Conservation (phyloP, 1,284 basidiomycete species). For the Cronartium quercuum region DNA sequence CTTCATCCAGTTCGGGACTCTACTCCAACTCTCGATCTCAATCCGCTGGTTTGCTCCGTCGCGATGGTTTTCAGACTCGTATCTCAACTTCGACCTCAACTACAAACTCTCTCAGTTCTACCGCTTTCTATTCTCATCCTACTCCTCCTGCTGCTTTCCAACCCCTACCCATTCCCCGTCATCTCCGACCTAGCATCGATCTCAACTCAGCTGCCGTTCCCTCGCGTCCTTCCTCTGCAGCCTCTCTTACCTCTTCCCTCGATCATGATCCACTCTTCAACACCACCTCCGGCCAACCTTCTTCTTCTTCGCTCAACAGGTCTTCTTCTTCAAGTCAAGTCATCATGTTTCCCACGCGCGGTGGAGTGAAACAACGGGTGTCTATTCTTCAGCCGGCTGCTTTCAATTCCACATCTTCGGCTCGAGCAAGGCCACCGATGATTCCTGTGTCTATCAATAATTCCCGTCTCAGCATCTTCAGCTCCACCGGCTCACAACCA, state of each 20-base stretch:
- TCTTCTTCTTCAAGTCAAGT: neutral
- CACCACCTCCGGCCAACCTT: neutral
- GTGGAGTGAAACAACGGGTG: conserved; percentile 2
- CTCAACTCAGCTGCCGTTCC: neutral
- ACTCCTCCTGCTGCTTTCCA: no score
- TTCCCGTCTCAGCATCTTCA: neutral
- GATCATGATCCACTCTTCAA: neutral
- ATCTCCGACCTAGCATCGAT: neutral
- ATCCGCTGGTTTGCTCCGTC: no score
- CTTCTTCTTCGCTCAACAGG: neutral
- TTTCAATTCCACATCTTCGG: neutral
- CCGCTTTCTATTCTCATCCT: no score
- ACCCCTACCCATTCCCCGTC: neutral
- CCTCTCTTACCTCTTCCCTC: neutral
- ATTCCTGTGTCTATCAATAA: neutral
- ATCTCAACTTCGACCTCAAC: no score
- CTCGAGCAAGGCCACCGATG: neutral
- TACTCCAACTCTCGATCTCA: no score
- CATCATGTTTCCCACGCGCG: neutral
- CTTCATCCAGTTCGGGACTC: no score
- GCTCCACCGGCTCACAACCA: neutral
- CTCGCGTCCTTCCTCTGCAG: neutral
- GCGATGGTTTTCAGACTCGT: no score
- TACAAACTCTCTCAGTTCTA: no score
- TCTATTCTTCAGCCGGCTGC: neutral